Evolutionary conservation across 768 basidiomycete species (phyloP).

Genomic region (Strobilomyces dryophilus): DNA sequence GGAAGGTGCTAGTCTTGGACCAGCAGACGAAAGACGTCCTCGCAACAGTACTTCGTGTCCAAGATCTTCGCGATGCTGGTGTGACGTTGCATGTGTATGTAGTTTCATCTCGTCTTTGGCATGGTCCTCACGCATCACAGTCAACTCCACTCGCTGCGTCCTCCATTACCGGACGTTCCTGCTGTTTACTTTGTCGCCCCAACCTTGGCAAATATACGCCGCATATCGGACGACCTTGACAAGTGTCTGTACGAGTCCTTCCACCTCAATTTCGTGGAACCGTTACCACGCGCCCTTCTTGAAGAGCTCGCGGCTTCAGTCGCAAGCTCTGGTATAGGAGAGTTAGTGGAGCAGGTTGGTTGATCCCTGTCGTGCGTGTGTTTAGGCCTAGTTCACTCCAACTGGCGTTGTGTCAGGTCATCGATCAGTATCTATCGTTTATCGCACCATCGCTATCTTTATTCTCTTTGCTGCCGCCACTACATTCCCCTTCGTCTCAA

Average conservation of each 20-base stretch:
- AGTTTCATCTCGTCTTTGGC: constrained; percentile 1
- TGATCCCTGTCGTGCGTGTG: not conserved
- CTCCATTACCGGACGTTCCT: constrained; percentile 90
- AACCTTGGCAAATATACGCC: constrained; percentile 75
- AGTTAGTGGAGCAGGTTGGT: constrained; percentile 72
- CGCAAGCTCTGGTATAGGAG: constrained; percentile 77
- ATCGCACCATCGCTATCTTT: constrained; percentile 89
- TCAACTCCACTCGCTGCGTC: constrained; percentile 86
- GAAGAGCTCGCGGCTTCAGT: constrained; percentile 92
- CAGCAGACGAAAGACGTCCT: constrained; percentile 95
- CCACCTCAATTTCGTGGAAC: constrained; percentile 93
- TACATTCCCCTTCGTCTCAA: constrained; percentile 34
- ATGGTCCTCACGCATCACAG: constrained; percentile 37
- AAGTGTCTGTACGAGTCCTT: constrained; percentile 89
- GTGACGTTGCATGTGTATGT: constrained; percentile 97
- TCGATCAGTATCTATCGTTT: constrained; percentile 97
- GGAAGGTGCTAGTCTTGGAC: constrained; percentile 96
- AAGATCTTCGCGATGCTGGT: constrained; percentile 93
- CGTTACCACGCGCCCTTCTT: constrained; percentile 79
- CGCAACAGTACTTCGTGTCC: constrained; percentile 91
- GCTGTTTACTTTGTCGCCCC: constrained; percentile 96
- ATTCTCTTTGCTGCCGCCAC: constrained; percentile 80
- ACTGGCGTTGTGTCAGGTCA: constrained; percentile 48
- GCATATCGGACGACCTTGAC: constrained; percentile 92
- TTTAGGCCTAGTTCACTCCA: not conserved